Evolutionary conservation across 2,329 filamentous ascomycete genomes (phyloP), one percentile per base, ranked within the genome.

Genomic region (Amesomyces nigricolor): DNA sequence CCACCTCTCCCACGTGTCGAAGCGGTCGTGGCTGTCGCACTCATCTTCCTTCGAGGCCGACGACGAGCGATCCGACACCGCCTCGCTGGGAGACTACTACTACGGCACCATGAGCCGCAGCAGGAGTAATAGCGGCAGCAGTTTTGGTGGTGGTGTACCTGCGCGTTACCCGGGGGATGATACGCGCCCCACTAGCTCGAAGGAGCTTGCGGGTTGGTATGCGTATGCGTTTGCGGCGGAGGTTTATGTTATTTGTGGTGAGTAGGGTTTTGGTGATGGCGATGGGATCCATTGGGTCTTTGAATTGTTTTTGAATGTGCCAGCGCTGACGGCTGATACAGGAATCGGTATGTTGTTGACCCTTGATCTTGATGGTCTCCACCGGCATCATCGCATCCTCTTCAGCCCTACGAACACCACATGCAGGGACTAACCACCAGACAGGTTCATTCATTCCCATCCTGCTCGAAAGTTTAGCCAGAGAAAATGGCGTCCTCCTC

Each of bases 191-290:
- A 97, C 94, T 9, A 96, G 89, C 70, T 75, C 75, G 64, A 92
- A 88, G 71, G 94, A 99, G 79, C 80, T 97, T 58, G 78, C 85
- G 39, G 94, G 92, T 64, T 99, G 95, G 89, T 99, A 97, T 72
- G 87, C 87, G 69, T 97, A 97, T 75, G 88, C 88, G 42, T 97
- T 95, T 78, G 94, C 94, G 22, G 91, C 92, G 17, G 94, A 99
- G 74, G 92, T 95, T 52, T 97, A 96, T 70, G 89, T 95, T 14
- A 89, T 97, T 54, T 97, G 94, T 71, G 92, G 91, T 89, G 71
- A 68, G 84, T 75, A 39, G 1, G 4, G 30, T 10, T 6, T 16
- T 38, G 10, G 16, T 10, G 29, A 35, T 37, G 19, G 30, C n/a
- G 9, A 30, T 6, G 42, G 32, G 22, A 10, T 14, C 30, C 17